phyloP scores from a whole-genome alignment of 2,329 filamentous ascomycete genomes.

The Fusarium coicis region DNA sequence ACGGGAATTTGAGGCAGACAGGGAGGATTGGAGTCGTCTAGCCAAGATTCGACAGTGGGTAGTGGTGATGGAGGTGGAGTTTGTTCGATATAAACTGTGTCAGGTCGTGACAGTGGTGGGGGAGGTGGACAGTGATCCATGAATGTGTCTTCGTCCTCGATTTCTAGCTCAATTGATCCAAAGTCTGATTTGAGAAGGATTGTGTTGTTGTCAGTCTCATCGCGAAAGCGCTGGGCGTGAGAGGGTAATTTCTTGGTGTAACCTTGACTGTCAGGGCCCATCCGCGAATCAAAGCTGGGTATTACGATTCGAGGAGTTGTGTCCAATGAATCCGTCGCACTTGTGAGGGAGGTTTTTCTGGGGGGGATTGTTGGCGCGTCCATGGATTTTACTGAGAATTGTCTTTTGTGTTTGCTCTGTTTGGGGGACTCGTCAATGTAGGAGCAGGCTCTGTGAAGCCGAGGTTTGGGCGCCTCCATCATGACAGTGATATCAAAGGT shows the following conservation, averaged over 20 bases:
- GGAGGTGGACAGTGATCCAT: slow-evolving; percentile 9
- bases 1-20: slow-evolving; percentile 44
- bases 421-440: slow-evolving; percentile 11
- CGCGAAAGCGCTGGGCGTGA: slow-evolving; percentile 24
- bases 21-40: slow-evolving; percentile 47
- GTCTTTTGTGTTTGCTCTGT: slow-evolving; percentile 6
- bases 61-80: slow-evolving; percentile 50
- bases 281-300: slow-evolving; percentile 18
- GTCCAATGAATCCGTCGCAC: slow-evolving; percentile 18
- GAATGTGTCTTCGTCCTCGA: slow-evolving; percentile 35
- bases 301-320: slow-evolving; percentile 15
- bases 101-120: slow-evolving; percentile 23
- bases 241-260: slow-evolving; percentile 16
- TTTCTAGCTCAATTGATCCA: slow-evolving; percentile 31
- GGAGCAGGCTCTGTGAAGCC: slow-evolving; percentile 7
- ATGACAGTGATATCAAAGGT: slow-evolving; percentile 32
- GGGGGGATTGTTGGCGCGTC: slow-evolving; percentile 38
- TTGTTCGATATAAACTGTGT: slow-evolving; percentile 46
- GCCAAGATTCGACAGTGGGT: slow-evolving; percentile 51
- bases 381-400: slow-evolving; percentile 29
- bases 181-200: slow-evolving; percentile 37
- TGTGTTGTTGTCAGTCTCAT: slow-evolving; percentile 33
- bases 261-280: slow-evolving; percentile 12
- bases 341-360: slow-evolving; percentile 32
- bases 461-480: slow-evolving; percentile 19